Conservation (phyloP, 2,329 filamentous ascomycete species). For the Aspergillus oerlinghausenensis region DNA sequence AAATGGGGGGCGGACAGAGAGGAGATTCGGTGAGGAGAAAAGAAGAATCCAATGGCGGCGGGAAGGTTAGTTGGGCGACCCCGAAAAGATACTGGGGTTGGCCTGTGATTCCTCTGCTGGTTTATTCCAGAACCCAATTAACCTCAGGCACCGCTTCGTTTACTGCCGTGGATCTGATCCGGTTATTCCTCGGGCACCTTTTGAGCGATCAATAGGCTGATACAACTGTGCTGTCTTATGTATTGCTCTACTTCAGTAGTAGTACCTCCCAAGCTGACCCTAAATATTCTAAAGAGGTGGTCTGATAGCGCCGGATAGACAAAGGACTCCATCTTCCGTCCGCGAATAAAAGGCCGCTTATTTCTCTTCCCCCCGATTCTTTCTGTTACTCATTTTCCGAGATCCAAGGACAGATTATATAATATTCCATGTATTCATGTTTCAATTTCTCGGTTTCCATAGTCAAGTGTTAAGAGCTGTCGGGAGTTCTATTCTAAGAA, state of each 20-base stretch:
- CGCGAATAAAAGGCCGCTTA: background rate
- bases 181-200: background rate
- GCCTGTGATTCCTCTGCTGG: background rate
- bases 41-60: slow-evolving; percentile 7
- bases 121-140: background rate
- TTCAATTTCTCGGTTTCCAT: background rate
- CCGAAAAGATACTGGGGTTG: background rate
- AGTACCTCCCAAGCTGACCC: background rate
- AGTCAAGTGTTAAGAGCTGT: background rate
- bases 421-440: background rate
- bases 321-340: background rate
- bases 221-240: background rate
- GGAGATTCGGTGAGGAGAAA: slow-evolving; percentile 2
- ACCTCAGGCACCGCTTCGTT: background rate
- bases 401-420: background rate
- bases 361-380: background rate
- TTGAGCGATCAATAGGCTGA: background rate
- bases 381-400: background rate
- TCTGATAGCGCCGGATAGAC: background rate
- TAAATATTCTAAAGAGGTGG: background rate
- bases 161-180: background rate
- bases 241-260: background rate
- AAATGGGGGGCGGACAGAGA: slow-evolving; percentile 2
- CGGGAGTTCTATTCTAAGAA: background rate
- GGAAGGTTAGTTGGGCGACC: background rate